Conservation (phyloP, 352 stramenopile genomes). For the Aphanomyces invadans region DNA sequence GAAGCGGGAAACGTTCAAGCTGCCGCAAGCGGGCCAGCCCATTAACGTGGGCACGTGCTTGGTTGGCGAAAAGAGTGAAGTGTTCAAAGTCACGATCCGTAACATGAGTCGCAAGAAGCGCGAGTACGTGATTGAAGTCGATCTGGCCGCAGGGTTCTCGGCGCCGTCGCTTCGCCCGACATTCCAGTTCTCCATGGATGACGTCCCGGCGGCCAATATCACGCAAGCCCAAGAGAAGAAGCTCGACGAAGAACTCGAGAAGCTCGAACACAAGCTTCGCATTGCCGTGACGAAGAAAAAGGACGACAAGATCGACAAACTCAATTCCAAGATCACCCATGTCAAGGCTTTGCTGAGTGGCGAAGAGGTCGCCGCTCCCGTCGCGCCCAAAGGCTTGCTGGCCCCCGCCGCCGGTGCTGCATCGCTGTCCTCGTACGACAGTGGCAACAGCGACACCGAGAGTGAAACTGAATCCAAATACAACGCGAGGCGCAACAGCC, state of each 20-base stretch:
- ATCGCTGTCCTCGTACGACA: slow-evolving; percentile 77
- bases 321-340: slow-evolving; percentile 75
- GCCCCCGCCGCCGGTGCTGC: too few species aligned
- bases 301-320: slow-evolving; percentile 75
- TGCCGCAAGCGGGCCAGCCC: slow-evolving; percentile 80
- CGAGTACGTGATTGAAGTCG: slow-evolving; percentile 82
- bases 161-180: slow-evolving; percentile 53
- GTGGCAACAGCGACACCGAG: slow-evolving; percentile 77
- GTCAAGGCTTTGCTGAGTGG: slow-evolving; percentile 71
- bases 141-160: slow-evolving; percentile 50
- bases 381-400: slow-evolving; percentile 1
- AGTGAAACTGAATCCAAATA: slow-evolving; percentile 61
- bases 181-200: slow-evolving; percentile 78
- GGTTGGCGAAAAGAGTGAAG: slow-evolving; percentile 72
- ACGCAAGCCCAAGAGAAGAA: slow-evolving; percentile 87
- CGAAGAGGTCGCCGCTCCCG: slow-evolving; percentile 36
- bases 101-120: slow-evolving; percentile 84
- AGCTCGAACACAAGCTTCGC: slow-evolving; percentile 83
- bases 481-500: slow-evolving; percentile 28
- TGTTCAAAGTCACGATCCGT: slow-evolving; percentile 75
- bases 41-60: slow-evolving; percentile 79
- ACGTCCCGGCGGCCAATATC: slow-evolving; percentile 71
- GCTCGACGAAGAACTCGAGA: slow-evolving; percentile 83
- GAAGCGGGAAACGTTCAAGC: slow-evolving; percentile 85
- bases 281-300: slow-evolving; percentile 88